A percentile compares a stretch with the other conserved stretches of the same genome.
phyloP scores from a whole-genome alignment of 257 asterid genomes.

The Solanum gandarillasii region DNA sequence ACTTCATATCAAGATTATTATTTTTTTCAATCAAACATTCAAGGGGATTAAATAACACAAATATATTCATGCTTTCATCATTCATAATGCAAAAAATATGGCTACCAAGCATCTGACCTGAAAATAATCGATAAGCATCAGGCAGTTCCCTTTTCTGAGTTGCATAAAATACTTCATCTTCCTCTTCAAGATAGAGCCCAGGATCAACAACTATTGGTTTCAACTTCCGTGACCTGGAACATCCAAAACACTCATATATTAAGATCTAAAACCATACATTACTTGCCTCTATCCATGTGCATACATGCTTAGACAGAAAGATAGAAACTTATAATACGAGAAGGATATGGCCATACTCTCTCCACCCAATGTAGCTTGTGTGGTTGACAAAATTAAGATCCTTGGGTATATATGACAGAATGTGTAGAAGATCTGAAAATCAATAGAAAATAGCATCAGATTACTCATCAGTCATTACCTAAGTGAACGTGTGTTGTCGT shows the following conservation, averaged over 20 bases:
- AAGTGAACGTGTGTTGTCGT: neutral
- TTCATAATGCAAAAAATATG: neutral
- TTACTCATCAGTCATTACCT: neutral
- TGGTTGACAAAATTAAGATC: constrained; percentile 88
- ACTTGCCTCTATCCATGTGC: neutral
- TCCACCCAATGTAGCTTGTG: constrained; percentile 94
- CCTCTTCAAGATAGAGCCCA: constrained; percentile 55
- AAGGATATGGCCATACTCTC: constrained; percentile 52
- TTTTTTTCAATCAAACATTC: neutral
- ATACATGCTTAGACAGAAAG: neutral
- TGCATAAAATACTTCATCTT: constrained; percentile 62
- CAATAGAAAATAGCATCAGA: constrained; percentile 9
- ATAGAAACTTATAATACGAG: neutral
- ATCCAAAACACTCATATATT: neutral
- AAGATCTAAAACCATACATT: neutral
- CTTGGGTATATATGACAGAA: constrained; percentile 72
- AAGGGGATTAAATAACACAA: neutral
- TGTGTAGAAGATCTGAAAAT: constrained; percentile 86
- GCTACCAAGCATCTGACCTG: constrained; percentile 32
- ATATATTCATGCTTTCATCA: neutral
- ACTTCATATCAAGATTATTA: neutral
- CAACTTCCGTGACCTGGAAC: constrained; percentile 56
- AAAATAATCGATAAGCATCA: constrained; percentile 64
- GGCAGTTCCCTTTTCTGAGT: constrained; percentile 82
- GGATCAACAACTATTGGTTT: constrained; percentile 91